These are phyloP conservation scores for Phytophthora europaea DNA, from an alignment of 352 stramenopile genomes.

Conservation along the genomic window DNA sequence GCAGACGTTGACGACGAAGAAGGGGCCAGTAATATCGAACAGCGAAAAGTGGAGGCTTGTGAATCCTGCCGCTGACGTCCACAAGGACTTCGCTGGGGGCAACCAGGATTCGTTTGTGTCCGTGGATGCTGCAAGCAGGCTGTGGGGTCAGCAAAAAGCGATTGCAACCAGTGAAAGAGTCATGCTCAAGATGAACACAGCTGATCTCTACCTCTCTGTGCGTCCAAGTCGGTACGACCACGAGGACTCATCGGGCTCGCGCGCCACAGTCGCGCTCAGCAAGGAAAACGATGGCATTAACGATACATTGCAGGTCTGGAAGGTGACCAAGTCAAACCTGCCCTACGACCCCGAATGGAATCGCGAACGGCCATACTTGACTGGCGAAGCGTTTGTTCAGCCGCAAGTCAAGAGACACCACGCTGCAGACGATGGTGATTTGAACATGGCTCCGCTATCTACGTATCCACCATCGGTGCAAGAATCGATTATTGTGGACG, in stretches of 20 bases:
- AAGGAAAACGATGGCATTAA: conserved; percentile 61
- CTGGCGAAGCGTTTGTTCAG: conserved; percentile 68
- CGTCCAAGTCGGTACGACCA: conserved; percentile 28
- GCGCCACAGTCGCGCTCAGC: conserved; percentile 49
- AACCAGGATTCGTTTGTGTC: conserved; percentile 57
- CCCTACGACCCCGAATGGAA: conserved; percentile 90
- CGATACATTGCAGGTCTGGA: conserved; percentile 77
- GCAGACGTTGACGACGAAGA: conserved; percentile 71
- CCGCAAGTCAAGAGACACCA: conserved; percentile 57
- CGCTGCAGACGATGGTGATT: conserved; percentile 46
- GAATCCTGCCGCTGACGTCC: conserved; percentile 51
- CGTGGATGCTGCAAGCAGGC: conserved; percentile 44
- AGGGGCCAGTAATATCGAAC: conserved; percentile 80
- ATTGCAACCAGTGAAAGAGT: conserved; percentile 79
- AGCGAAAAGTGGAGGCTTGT: conserved; percentile 85
- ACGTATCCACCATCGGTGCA: conserved; percentile 81
- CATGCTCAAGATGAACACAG: conserved; percentile 74
- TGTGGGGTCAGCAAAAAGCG: conserved; percentile 71
- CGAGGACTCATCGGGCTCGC: conserved; percentile 12
- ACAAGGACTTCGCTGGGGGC: conserved; percentile 24
- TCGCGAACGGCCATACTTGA: conserved; percentile 83
- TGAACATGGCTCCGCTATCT: conserved; percentile 72
- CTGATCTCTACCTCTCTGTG: conserved; percentile 69
- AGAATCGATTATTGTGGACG: conserved; percentile 86
- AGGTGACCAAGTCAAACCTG: conserved; percentile 89